Evolutionary conservation across 352 stramenopile species (phyloP).

Genomic region (Pythium sukuiense): DNA sequence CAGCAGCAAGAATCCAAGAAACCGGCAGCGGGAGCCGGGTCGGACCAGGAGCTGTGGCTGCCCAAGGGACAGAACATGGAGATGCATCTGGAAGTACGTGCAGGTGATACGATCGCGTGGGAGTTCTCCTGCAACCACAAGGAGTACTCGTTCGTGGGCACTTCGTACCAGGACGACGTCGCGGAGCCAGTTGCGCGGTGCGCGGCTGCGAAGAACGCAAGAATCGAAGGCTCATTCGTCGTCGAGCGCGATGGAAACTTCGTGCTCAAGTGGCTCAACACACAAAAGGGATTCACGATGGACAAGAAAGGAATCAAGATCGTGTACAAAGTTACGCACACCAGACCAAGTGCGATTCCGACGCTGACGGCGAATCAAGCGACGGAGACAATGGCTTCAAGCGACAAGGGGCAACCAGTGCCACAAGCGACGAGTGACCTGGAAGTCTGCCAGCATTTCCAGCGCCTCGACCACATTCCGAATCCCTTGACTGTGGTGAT

Average conservation of each 20-base stretch:
- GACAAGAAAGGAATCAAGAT: constrained; percentile 67
- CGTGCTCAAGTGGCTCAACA: constrained; percentile 75
- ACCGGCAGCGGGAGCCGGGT: background rate
- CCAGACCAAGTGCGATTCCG: constrained; percentile 24
- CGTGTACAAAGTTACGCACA: constrained; percentile 54
- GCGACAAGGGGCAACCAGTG: background rate
- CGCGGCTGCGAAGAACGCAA: constrained; percentile 65
- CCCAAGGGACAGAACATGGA: constrained; percentile 68
- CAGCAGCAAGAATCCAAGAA: constrained; percentile 10
- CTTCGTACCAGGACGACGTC: constrained; percentile 60
- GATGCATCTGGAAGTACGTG: constrained; percentile 79
- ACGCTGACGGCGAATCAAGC: constrained; percentile 2
- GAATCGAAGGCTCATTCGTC: constrained; percentile 48
- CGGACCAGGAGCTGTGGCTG: constrained; percentile 37
- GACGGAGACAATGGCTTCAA: background rate
- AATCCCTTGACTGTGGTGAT: constrained; percentile 73
- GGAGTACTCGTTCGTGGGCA: constrained; percentile 63
- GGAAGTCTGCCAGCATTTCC: constrained; percentile 56
- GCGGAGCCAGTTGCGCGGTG: constrained; percentile 49
- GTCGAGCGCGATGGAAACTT: constrained; percentile 66
- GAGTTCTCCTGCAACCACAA: constrained; percentile 56
- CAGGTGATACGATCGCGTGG: constrained; percentile 65
- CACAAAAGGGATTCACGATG: constrained; percentile 61
- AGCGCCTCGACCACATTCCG: constrained; percentile 51
- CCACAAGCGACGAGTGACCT: constrained; percentile 38